Conservation (phyloP, 805 yeast species). For the Spathaspora arborariae region DNA sequence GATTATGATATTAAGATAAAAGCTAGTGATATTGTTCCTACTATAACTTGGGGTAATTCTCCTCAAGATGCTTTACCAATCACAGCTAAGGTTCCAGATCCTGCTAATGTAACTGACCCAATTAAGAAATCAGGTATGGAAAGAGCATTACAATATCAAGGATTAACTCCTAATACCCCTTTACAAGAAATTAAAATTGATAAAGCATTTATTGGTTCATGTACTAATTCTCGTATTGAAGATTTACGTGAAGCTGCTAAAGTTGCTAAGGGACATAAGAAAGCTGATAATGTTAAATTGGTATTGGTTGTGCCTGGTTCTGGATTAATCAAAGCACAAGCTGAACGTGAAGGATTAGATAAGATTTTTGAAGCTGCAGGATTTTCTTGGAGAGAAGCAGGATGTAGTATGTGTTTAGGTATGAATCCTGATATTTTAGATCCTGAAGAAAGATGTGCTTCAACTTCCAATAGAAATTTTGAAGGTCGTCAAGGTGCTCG, state of each 20-base stretch:
- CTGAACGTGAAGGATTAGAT: slow-evolving; percentile 93
- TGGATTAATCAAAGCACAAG: slow-evolving; percentile 88
- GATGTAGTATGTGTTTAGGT: slow-evolving; percentile 99
- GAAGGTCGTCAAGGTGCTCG: slow-evolving; percentile 98
- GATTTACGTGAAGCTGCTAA: slow-evolving; percentile 94
- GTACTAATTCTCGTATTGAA: slow-evolving; percentile 97
- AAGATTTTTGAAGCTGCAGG: slow-evolving; percentile 89
- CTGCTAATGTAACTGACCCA: slow-evolving; percentile 66
- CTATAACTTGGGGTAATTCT: slow-evolving; percentile 99
- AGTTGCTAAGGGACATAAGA: slow-evolving; percentile 85
- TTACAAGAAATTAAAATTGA: slow-evolving; percentile 73
- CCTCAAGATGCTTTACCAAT: slow-evolving; percentile 98
- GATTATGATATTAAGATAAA: slow-evolving; percentile 79
- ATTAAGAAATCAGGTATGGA: slow-evolving; percentile 79
- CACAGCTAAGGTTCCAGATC: slow-evolving; percentile 88
- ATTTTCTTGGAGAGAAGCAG: slow-evolving; percentile 99
- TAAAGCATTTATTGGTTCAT: slow-evolving; percentile 95
- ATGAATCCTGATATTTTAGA: slow-evolving; percentile 97
- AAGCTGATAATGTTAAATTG: slow-evolving; percentile 74
- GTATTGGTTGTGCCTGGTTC: slow-evolving; percentile 97
- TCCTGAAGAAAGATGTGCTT: slow-evolving; percentile 97
- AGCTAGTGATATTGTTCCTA: slow-evolving; percentile 86
- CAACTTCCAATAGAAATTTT: slow-evolving; percentile 97
- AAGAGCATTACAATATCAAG: slow-evolving; percentile 91
- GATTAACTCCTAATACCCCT: slow-evolving; percentile 78